Base-by-base conservation (phyloP, 371 early-diverging fungal species). In the Capniomyces stellatus region DNA sequence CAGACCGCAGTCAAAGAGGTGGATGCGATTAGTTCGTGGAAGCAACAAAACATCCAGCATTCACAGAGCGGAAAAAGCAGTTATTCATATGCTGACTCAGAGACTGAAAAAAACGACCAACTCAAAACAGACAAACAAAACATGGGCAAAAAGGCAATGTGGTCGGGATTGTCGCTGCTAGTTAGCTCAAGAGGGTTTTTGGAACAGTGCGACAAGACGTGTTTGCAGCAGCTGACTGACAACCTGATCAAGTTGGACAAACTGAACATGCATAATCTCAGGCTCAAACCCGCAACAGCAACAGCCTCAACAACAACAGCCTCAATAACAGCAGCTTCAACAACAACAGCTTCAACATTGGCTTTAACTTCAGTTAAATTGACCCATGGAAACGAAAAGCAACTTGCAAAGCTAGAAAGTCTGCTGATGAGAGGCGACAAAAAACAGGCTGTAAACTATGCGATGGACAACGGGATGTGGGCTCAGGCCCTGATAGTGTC, bases 401-500 rank as follows among this genome's bases (percentile, higher is more conserved):
- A 46, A 46, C 27, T 79, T 27, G 70, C 66, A 21, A 73, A 69
- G 31, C 64, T 92, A 4, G 79, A 85, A 58, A 60, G 67, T 0
- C 56, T 73, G 23, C 73, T 94, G 31, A 62, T 87, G 31, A 62
- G 71, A 13, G 91, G 92, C 2, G 79, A 89, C 58, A 80, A 86
- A 15, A 53, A 63, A 25, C 81, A 69, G 0, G 91, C 94, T 1
- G 83, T 87, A 15, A 71, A 76, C 4, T 69, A 75, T 49, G 83
- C 89, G 0, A 72, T 83, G 51, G 71, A 71, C 43, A 71, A 77
- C 31, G 76, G 75, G 46, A 58, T 88, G 46, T 94, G 92, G 92
- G 73, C 85, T 0, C 91, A 94, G 64, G 94, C 92, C 3, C 71
- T 92, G 23, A 77, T 90, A 6, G 82, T 94, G 59, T 79, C 89